Evolutionary conservation across 495 filamentous ascomycete species (phyloP), one percentile per base, ranked within the genome.

Genomic region (Penicillium parvum): DNA sequence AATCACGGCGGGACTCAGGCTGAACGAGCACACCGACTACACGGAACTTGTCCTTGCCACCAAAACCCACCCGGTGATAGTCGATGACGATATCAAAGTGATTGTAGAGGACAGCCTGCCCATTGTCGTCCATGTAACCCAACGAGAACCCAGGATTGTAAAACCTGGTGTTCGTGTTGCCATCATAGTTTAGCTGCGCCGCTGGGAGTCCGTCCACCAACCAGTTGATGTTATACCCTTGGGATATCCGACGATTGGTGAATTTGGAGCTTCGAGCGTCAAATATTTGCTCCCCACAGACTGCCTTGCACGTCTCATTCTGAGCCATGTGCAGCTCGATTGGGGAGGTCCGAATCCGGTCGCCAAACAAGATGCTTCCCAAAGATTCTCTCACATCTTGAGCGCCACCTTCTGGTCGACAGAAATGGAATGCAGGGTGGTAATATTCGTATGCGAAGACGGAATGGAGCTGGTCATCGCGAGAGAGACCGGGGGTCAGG

Each of bases 381-480:
- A 98, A 64, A 23, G 89, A 96, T 69, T 96, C 90, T 23, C 84
- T 79, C 2, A 90, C 79, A 65, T 82, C 72, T 54, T 85, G 65
- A 1, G 86, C 79, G 12, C 86, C 88, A 33, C 73, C 81, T 48
- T 83, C 71, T 1, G 91, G 92, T 30, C 70, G 68, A 66, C 92
- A 98, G 68, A 95, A 95, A 45, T 82, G 81, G 65, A 98, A 94
- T 1, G 75, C 74, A 14, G 79, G 77, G 52, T 91, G 82, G 63
- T 98, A 98, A 74, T 97, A 96, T 69, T 96, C 91, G 69, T 85
- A 96, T 5, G 90, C 83, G 53, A 96, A 77, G 34, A 95, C 84
- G n/a, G 90, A 95, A 58, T 83, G 86, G 16, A 96, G 73, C 44
- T 86, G 82, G 18, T 81, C 77, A 66, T 95, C 88, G 45, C 78